These are phyloP conservation scores for Incumbomyces lentus DNA, from an alignment of 2,329 filamentous ascomycete species.

Conservation along the genomic window DNA sequence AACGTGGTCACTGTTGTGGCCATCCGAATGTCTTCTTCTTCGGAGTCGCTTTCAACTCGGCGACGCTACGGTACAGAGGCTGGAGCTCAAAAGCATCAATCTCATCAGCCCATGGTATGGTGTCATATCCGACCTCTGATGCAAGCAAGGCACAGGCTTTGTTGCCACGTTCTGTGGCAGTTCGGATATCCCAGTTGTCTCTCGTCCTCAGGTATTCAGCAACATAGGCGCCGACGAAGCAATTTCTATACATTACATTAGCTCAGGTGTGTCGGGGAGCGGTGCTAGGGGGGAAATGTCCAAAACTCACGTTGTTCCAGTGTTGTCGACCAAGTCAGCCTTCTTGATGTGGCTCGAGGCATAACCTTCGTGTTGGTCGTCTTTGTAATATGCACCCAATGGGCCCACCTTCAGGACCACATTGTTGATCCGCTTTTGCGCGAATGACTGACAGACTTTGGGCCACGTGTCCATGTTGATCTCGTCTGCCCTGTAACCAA, in stretches of 20 bases:
- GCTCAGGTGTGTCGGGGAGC: too few relatives aligned
- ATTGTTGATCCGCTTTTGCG: conserved; percentile 8
- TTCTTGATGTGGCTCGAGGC: neutral
- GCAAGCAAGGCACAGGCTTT: conserved; percentile 11
- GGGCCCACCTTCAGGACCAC: conserved; percentile 12
- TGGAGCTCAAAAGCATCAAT: conserved; percentile 6
- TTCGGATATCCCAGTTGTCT: conserved; percentile 11
- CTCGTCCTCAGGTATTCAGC: conserved; percentile 13
- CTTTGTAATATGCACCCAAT: conserved; percentile 9
- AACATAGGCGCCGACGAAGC: conserved; percentile 16
- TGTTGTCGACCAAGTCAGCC: conserved; percentile 11
- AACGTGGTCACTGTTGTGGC: neutral
- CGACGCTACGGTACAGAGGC: neutral
- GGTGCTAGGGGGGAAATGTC: neutral
- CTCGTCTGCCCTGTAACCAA: conserved; percentile 6
- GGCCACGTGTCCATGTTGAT: conserved; percentile 7
- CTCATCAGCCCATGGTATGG: conserved; percentile 17
- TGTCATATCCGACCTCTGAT: conserved; percentile 7
- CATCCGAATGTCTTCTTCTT: neutral
- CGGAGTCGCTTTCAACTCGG: neutral
- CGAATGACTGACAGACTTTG: conserved; percentile 5
- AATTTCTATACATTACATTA: conserved; percentile 3
- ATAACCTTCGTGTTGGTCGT: conserved; percentile 1
- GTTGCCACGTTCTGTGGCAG: conserved; percentile 8
- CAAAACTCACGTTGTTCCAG: conserved; percentile 12